Percentiles rank a stretch among this genome's conserved stretches.
Conservation (phyloP, 495 filamentous ascomycete species). For the Penicillium desertorum region DNA sequence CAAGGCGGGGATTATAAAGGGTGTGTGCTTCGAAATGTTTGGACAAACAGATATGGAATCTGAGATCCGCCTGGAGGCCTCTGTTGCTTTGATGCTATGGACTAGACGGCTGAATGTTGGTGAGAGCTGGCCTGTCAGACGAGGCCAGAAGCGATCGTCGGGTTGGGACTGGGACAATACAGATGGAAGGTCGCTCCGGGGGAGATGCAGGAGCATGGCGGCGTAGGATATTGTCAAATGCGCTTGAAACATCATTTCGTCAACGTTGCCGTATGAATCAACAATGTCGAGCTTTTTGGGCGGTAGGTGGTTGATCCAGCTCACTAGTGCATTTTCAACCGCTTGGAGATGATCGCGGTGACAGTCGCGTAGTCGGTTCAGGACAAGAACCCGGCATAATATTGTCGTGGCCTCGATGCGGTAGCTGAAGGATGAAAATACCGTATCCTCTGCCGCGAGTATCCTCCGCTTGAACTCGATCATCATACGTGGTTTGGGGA, state of each 20-base stretch:
- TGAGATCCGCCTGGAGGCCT: conserved; percentile 42
- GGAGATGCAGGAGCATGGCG: conserved; percentile 44
- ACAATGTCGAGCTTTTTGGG: conserved; percentile 43
- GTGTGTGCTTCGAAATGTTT: conserved; percentile 39
- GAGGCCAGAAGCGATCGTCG: conserved; percentile 32
- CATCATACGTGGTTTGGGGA: conserved; percentile 34
- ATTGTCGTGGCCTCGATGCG: conserved; percentile 45
- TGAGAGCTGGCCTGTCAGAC: conserved; percentile 32
- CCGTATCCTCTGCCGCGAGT: conserved; percentile 37
- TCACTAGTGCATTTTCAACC: conserved; percentile 45
- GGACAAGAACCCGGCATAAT: conserved; percentile 36
- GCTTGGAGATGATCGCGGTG: conserved; percentile 46
- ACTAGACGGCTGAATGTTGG: conserved; percentile 40
- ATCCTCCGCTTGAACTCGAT: conserved; percentile 39
- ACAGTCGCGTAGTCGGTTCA: conserved; percentile 37
- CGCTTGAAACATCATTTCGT: conserved; percentile 50
- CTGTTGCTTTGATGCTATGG: conserved; percentile 46
- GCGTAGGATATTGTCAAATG: conserved; percentile 44
- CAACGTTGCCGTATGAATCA: conserved; percentile 45
- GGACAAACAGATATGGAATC: conserved; percentile 41
- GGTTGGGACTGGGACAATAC: conserved; percentile 26
- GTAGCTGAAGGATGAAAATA: conserved; percentile 45
- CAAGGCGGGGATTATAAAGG: conserved; percentile 36
- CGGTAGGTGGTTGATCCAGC: conserved; percentile 47
- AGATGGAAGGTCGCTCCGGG: conserved; percentile 41